Evolutionary conservation across 805 yeast species (phyloP), one percentile per base, ranked within the genome.

Genomic region (Candida sphagnicola): DNA sequence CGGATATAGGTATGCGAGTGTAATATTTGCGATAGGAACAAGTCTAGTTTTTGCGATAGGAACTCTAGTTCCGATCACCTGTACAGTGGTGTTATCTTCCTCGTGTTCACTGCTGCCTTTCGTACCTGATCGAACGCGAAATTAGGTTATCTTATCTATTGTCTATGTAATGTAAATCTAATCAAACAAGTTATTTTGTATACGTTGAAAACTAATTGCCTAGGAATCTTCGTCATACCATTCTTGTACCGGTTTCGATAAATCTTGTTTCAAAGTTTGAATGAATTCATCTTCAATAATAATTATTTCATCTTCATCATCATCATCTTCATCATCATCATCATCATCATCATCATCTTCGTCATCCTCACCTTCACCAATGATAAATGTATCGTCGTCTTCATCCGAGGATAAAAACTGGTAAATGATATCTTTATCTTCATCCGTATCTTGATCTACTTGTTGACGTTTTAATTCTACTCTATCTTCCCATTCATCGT

Each of bases 331-430:
- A 11, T 33, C 37, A 12, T 38, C 41, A n/a, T 43, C 41, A 8
- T 34, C 40, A 15, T 37, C 42, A 4, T 34, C 36, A 4, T 40
- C 43, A 11, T 45, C 45, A 24, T 38, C 37, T 4, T 41, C 44
- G 8, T 37, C 42, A 11, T 33, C 37, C 10, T 38, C 41, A n/a
- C 26, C 41, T 12, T 39, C 33, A 6, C 37, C 40, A 16, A 47
- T 43, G 4, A 42, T 31, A 39, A 46, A 47, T 2, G 53, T 47
- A 15, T 51, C 49, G 23, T 50, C 55, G 26, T 48, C 54, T 19
- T 40, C 44, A 17, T 50, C 54, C 17, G 45, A 47, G 16, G 40
- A 45, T 14, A 38, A 35, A 21, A 44, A 51, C 55, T 47, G 50
- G 45, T 26, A 50, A 55, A 29, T 55, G 54, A 29, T 40, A 47